These are phyloP conservation scores for Chytriomyces sp. DNA, from an alignment of 192 early-diverging fungal genomes.

Conservation along the genomic window DNA sequence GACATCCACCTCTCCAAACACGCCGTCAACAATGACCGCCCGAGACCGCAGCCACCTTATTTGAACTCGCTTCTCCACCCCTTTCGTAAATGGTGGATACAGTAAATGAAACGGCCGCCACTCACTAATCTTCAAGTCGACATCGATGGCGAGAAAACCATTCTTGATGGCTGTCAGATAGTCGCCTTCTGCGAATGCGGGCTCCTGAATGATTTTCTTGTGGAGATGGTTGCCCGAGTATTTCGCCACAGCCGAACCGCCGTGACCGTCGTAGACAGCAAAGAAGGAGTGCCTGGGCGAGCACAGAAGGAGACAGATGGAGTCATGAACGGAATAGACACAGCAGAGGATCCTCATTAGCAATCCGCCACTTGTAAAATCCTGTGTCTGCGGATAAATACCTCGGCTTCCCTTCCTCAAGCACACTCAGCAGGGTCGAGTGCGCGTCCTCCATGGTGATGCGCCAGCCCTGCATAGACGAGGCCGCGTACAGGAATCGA, in stretches of 20 bases:
- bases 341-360: too few species aligned
- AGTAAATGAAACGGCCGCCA: too few species aligned
- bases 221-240: slow-evolving; percentile 83
- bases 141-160: slow-evolving; percentile 83
- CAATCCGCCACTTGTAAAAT: too few species aligned
- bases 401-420: slow-evolving; percentile 30
- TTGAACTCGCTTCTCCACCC: too few species aligned
- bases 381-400: too few species aligned
- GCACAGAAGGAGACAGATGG: too few species aligned
- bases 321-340: too few species aligned
- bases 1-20: too few species aligned
- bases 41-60: too few species aligned
- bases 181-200: slow-evolving; percentile 70
- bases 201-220: slow-evolving; percentile 65
- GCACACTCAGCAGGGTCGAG: slow-evolving; percentile 78
- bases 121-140: slow-evolving; percentile 72
- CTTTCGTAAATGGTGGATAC: too few species aligned
- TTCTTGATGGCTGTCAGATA: slow-evolving; percentile 79
- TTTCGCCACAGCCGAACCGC: slow-evolving; percentile 81
- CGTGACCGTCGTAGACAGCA: slow-evolving; percentile 98
- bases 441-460: slow-evolving; percentile 98
- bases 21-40: too few species aligned
- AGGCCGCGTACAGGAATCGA: slow-evolving; percentile 82
- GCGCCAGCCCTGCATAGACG: slow-evolving; percentile 98
- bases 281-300: slow-evolving; percentile 71